Conservation (phyloP, 371 early-diverging fungal species). For the Mucor plumbeus region DNA sequence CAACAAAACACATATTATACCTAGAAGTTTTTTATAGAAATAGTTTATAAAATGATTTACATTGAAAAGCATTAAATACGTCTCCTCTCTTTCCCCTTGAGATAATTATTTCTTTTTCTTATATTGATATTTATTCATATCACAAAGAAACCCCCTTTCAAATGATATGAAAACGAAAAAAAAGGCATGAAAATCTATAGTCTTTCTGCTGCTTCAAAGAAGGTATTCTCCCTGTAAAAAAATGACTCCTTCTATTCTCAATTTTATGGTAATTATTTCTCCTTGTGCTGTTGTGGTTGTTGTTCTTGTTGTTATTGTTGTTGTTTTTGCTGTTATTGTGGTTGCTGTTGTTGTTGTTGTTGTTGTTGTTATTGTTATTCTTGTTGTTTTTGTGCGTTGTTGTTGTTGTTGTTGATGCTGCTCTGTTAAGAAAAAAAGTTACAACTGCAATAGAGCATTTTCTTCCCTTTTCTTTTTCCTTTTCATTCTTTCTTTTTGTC, state of each 20-base stretch:
- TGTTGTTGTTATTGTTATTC: background rate
- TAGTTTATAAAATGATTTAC: too few relatives aligned
- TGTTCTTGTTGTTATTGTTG: background rate
- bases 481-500: background rate
- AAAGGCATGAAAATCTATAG: background rate
- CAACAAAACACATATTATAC: background rate
- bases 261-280: background rate
- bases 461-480: background rate
- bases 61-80: background rate
- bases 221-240: background rate
- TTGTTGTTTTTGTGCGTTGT: background rate
- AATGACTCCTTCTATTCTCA: background rate
- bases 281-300: conserved; percentile 1
- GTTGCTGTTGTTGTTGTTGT: background rate
- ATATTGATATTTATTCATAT: background rate
- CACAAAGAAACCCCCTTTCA: background rate
- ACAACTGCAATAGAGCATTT: background rate
- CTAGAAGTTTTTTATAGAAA: background rate
- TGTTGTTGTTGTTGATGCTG: background rate
- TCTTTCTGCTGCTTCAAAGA: background rate
- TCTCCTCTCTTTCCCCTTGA: background rate
- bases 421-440: too few relatives aligned
- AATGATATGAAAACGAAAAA: background rate
- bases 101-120: background rate
- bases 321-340: background rate